Evolutionary conservation across 192 early-diverging fungal species (phyloP), one percentile per base, ranked within the genome.

Genomic region (Linnemannia zychae): DNA sequence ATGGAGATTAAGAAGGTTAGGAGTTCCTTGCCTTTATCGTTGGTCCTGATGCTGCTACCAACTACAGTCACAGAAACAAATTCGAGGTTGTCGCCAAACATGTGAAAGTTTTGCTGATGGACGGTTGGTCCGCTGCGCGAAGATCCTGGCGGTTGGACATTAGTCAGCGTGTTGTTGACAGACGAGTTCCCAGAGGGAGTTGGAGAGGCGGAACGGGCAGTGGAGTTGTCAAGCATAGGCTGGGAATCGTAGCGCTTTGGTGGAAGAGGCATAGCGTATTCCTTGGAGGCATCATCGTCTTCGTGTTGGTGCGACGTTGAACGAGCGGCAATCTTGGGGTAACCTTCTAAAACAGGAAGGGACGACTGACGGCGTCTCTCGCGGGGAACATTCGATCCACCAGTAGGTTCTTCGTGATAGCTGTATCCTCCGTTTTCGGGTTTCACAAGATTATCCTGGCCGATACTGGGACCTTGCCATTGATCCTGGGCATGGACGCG

Each of bases 11-110:
- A 77, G 76, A 95, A 95, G 0, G 88, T 90, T 12, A 94, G 53
- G 22, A 95, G 89, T 71, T 96, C 96, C 60, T 94, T 94, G 40
- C 94, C 95, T 52, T 93, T 95, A 65, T 96, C 94, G 84, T 95
- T 95, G 9, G 92, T 88, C 83, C 90, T 94, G 75, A 97, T 90
- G 40, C 87, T 92, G 22, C 89, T 89, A 20, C 89, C 89, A 24
- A 89, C 74, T 0, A 92, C 88, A 13, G 80, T 78, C 12, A 92
- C 78, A 37, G 80, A 72, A 7, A 89, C 48, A 40, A 38, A 60
- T n/a, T 84, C 82, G 3, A 84, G 46, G 31, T 75, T 74, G 7
- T 84, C 82, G 9, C 72, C 73, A 74, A 84, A 84, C 76, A 79
- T 71, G 15, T 77, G 77, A 52, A 84, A 75, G 20, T 77, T 72